Conservation (phyloP, 202 grass and related monocot genomes). For the Eragrostis tef region DNA sequence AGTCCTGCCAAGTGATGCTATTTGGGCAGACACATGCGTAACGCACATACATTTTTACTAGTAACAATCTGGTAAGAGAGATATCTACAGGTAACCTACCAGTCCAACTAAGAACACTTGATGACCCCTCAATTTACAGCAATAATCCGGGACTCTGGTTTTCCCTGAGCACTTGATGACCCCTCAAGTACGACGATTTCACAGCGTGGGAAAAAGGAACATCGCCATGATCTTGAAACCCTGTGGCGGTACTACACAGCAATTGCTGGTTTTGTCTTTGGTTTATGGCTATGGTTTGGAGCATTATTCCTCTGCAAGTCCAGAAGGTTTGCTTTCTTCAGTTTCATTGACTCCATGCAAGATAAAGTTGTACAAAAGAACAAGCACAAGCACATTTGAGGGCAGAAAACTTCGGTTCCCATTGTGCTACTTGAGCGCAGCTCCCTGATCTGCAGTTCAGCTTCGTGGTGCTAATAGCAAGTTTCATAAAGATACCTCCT, state of each 20-base stretch:
- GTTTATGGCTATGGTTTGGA: slow-evolving; percentile 55
- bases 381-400: not conserved
- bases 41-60: too few species aligned
- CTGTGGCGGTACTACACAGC: slow-evolving; percentile 36
- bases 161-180: slow-evolving; percentile 38
- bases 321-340: slow-evolving; percentile 37
- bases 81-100: slow-evolving; percentile 49
- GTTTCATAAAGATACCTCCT: not conserved
- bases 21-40: too few species aligned
- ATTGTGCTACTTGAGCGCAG: too few species aligned
- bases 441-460: not conserved
- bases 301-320: slow-evolving; percentile 27
- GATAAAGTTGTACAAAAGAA: not conserved
- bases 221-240: not conserved
- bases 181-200: not conserved
- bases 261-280: slow-evolving; percentile 35
- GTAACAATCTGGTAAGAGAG: slow-evolving; percentile 54
- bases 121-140: slow-evolving; percentile 47
- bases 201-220: not conserved
- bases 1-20: too few species aligned
- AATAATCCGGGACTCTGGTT: slow-evolving; percentile 42
- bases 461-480: not conserved
- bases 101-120: slow-evolving; percentile 52
- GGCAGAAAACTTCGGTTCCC: not conserved
- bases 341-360: slow-evolving; percentile 32